These are phyloP conservation scores for Xylariomycetidae sp. DNA, from an alignment of 2,329 filamentous ascomycete genomes.

Conservation along the genomic window DNA sequence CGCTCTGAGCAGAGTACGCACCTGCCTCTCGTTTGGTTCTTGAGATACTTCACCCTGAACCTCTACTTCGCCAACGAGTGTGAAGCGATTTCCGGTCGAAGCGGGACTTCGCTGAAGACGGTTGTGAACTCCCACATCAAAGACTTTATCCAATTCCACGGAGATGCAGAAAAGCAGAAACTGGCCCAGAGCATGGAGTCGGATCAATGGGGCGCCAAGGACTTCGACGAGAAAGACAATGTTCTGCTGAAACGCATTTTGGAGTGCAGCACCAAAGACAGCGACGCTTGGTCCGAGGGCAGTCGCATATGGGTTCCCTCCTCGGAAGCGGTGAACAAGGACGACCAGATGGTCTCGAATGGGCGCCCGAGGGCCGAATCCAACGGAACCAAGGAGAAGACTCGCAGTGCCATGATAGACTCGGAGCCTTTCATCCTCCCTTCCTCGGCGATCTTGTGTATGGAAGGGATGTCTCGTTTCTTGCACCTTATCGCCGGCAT, in stretches of 20 bases:
- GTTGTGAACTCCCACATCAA: conserved; percentile 78
- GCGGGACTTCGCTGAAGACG: conserved; percentile 68
- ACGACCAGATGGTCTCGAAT: conserved; percentile 20
- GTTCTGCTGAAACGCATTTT: conserved; percentile 59
- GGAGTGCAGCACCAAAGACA: conserved; percentile 64
- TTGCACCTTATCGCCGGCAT: conserved; percentile 78
- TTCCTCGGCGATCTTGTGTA: conserved; percentile 72
- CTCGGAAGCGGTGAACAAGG: conserved; percentile 30
- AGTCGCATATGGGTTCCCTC: conserved; percentile 52
- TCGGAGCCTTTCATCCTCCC: conserved; percentile 82
- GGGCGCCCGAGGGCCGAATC: conserved; percentile 32
- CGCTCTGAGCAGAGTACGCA: conserved; percentile 66
- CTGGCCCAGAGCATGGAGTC: conserved; percentile 72
- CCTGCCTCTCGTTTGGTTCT: conserved; percentile 62
- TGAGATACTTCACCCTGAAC: conserved; percentile 78
- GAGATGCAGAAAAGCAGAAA: conserved; percentile 66
- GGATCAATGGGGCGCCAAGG: conserved; percentile 73
- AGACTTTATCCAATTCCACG: conserved; percentile 67
- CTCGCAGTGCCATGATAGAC: conserved; percentile 70
- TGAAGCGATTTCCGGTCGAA: conserved; percentile 74
- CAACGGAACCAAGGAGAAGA: conserved; percentile 56
- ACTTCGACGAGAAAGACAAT: conserved; percentile 61
- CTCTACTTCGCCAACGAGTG: conserved; percentile 81
- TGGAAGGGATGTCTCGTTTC: conserved; percentile 76
- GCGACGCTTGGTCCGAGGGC: conserved; percentile 57